Conservation (phyloP, 2,329 filamentous ascomycete genomes). For the Pseudopyricularia cyperi region DNA sequence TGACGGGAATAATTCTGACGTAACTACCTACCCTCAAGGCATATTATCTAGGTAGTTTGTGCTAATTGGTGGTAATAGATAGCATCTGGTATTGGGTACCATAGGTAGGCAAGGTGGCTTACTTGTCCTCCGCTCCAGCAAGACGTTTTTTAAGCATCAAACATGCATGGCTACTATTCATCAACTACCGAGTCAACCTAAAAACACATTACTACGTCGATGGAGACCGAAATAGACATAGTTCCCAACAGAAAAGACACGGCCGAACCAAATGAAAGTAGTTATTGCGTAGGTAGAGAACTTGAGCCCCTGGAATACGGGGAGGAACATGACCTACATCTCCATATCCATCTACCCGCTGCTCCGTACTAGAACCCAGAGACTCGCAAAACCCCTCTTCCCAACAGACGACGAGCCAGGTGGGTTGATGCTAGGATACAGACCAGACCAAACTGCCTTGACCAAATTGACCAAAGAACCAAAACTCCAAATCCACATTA, state of each 20-base stretch:
- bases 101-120: too few species aligned
- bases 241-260: too few species aligned
- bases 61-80: too few species aligned
- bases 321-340: background rate
- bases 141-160: too few species aligned
- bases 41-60: too few species aligned
- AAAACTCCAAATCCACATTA: conserved; percentile 3
- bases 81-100: too few species aligned
- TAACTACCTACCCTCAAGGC: background rate
- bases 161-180: too few species aligned
- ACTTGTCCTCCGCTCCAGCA: too few species aligned
- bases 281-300: background rate
- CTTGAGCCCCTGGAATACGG: background rate
- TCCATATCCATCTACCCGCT: background rate
- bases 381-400: background rate
- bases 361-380: background rate
- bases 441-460: background rate
- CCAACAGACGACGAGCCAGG: background rate
- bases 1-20: background rate
- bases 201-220: too few species aligned
- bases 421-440: conserved; percentile 4
- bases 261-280: background rate
- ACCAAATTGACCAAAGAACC: conserved; percentile 5
- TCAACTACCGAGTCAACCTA: too few species aligned
- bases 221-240: too few species aligned